These are phyloP conservation scores for Fusarium stilboides DNA, from an alignment of 2,329 filamentous ascomycete genomes.

Conservation along the genomic window DNA sequence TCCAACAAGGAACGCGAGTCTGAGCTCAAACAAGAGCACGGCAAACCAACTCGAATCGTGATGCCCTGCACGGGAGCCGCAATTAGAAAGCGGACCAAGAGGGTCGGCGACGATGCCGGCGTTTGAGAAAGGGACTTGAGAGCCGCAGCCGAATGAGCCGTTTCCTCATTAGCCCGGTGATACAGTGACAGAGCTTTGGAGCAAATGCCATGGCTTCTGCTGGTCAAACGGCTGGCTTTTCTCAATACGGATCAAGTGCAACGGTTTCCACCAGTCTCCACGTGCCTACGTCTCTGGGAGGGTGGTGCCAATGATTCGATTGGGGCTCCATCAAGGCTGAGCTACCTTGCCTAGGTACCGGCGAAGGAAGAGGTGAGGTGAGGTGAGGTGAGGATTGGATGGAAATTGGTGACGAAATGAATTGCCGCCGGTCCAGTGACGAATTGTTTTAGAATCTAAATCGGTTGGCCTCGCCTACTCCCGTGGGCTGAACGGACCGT, in stretches of 20 bases:
- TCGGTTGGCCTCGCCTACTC: constrained; percentile 29
- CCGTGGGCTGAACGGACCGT: constrained; percentile 27
- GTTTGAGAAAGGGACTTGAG: constrained; percentile 17
- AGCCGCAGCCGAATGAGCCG: constrained; percentile 40
- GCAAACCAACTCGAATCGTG: constrained; percentile 6
- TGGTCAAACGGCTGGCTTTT: constrained; percentile 42
- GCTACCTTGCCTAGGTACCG: constrained; percentile 5
- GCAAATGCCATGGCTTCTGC: constrained; percentile 13
- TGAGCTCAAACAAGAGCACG: constrained; percentile 12
- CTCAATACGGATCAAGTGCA: constrained; percentile 42
- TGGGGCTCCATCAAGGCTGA: constrained; percentile 27
- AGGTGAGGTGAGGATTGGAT: constrained; percentile 5
- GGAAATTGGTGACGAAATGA: constrained; percentile 12
- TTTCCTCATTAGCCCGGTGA: constrained; percentile 25
- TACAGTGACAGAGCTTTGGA: constrained; percentile 1
- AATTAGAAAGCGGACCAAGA: constrained; percentile 8
- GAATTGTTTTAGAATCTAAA: constrained; percentile 12
- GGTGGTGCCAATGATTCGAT: constrained; percentile 36
- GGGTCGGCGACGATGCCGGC: constrained; percentile 1
- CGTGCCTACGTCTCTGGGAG: constrained; percentile 38
- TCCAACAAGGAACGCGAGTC: constrained; percentile 26
- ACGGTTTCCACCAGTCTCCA: constrained; percentile 46
- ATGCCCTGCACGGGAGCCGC: constrained; percentile 15
- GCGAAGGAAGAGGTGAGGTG: neutral
- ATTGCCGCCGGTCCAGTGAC: constrained; percentile 25